A percentile compares a stretch with the other conserved stretches of the same genome.
Conservation (phyloP, 192 early-diverging fungal genomes). For the Borealophlyctis nickersoniae region DNA sequence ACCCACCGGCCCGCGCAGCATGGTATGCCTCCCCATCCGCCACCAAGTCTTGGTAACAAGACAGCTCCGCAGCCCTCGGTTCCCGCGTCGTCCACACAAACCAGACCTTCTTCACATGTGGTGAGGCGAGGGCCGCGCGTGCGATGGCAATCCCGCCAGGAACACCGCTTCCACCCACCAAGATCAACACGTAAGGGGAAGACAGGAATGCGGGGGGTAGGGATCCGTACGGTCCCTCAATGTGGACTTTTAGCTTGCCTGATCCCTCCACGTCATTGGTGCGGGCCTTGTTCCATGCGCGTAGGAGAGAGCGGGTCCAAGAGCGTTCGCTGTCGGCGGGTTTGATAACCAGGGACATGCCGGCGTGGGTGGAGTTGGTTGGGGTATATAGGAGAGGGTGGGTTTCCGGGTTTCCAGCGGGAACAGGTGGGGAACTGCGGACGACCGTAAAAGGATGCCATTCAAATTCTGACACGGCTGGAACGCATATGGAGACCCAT, state of each 20-base stretch:
- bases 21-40: conserved; percentile 3
- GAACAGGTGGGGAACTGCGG: background rate
- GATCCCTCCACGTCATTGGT: background rate
- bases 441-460: conserved; percentile 28
- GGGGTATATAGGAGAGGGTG: background rate
- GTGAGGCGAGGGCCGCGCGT: background rate
- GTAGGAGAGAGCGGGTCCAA: conserved; percentile 11
- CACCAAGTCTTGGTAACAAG: conserved; percentile 11
- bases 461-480: conserved; percentile 18
- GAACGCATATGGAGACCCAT: conserved; percentile 23
- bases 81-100: conserved; percentile 14
- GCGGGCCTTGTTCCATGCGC: background rate
- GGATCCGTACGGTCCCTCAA: conserved; percentile 24
- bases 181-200: conserved; percentile 7
- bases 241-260: conserved; percentile 2
- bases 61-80: conserved; percentile 4
- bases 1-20: too few species aligned
- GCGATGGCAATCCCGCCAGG: conserved; percentile 22
- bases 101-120: background rate
- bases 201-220: conserved; percentile 21
- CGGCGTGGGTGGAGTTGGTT: background rate
- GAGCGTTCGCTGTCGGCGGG: conserved; percentile 5
- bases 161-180: conserved; percentile 21
- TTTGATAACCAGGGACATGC: conserved; percentile 16
- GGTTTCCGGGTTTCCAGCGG: background rate